Base-by-base conservation (phyloP, 1,139 yeast genomes). In the Blastobotrys buckinghamii region DNA sequence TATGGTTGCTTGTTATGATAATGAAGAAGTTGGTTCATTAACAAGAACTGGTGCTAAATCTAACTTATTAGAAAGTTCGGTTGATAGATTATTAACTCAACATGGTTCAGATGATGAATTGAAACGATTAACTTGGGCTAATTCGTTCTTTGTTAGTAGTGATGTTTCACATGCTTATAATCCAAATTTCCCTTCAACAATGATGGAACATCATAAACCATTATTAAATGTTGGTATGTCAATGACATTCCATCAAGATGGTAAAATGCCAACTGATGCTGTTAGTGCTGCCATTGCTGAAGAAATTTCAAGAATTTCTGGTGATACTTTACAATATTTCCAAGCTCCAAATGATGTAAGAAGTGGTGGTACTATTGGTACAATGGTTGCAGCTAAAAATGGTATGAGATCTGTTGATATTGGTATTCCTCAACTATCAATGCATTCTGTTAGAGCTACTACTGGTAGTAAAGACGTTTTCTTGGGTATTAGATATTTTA, bases 151-250 rank as follows among this genome's bases (percentile, higher is more conserved):
- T 58, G 71, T 89, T 50, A 88, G 96, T 0, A 84, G 95, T 0
- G 97, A 90, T 64, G 92, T 86, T 72, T 92, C 96, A 1, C 97
- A 90, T 65, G 97, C 96, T 37, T 84, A 87, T 48, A 95, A 90
- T 66, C 97, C 97, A 54, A 90, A 90, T 69, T 89, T 87, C 65
- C 67, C 77, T 24, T 52, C 54, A 35, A 81, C 75, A n/a, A 82
- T 84, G 65, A 71, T 83, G 61, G 82, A 79, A 53, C 63, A 77
- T 58, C 89, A 83, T 66, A 77, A 75, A 57, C 90, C 94, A 16
- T 68, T 78, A 49, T 87, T 89, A 51, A 85, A 85, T 67, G 76
- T 75, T 35, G 95, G 94, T 42, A 68, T 84, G 49, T 73, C 84
- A 0, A 63, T 84, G 44, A 78, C 85, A 17, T 66, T 79, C 54